Evolutionary conservation across 768 basidiomycete genomes (phyloP).

Genomic region (Naganishia antarctica): DNA sequence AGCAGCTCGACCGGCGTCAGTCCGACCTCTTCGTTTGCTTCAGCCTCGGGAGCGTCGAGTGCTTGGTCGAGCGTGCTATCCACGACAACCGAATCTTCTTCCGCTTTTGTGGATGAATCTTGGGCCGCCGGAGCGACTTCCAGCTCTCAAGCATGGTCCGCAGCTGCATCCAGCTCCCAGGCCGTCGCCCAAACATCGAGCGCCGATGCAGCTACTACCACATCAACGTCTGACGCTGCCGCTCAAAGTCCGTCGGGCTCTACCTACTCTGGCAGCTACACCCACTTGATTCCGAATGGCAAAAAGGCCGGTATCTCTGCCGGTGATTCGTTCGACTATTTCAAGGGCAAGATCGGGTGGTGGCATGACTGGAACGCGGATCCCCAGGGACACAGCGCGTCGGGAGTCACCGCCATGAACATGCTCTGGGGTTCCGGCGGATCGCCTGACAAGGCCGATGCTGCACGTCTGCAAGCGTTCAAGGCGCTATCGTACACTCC

Average conservation of each 20-base stretch:
- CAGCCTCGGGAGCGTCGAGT: background rate
- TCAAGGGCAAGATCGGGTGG: slow-evolving; percentile 44
- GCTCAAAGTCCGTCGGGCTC: slow-evolving; percentile 6
- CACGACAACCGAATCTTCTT: slow-evolving; percentile 1
- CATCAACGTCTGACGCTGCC: slow-evolving; percentile 23
- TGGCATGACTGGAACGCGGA: slow-evolving; percentile 45
- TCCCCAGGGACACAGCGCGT: slow-evolving; percentile 33
- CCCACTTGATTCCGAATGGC: slow-evolving; percentile 38
- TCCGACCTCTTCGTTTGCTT: background rate
- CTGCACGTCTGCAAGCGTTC: slow-evolving; percentile 41
- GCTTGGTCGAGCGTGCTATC: slow-evolving; percentile 14
- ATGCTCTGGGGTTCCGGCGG: slow-evolving; percentile 48
- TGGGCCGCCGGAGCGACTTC: slow-evolving; percentile 19
- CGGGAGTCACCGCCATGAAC: slow-evolving; percentile 34
- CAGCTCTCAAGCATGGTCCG: slow-evolving; percentile 12
- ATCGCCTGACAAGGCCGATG: slow-evolving; percentile 38
- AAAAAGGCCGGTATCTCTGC: slow-evolving; percentile 48
- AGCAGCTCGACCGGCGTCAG: background rate
- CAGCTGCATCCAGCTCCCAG: slow-evolving; percentile 2
- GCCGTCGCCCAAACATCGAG: slow-evolving; percentile 13
- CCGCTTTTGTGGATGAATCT: background rate
- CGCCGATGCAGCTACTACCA: background rate
- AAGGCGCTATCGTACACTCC: slow-evolving; percentile 40
- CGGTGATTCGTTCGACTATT: slow-evolving; percentile 35
- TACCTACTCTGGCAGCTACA: slow-evolving; percentile 5